These are phyloP conservation scores for Galerina sulciceps DNA, from an alignment of 768 basidiomycete genomes.

Conservation along the genomic window DNA sequence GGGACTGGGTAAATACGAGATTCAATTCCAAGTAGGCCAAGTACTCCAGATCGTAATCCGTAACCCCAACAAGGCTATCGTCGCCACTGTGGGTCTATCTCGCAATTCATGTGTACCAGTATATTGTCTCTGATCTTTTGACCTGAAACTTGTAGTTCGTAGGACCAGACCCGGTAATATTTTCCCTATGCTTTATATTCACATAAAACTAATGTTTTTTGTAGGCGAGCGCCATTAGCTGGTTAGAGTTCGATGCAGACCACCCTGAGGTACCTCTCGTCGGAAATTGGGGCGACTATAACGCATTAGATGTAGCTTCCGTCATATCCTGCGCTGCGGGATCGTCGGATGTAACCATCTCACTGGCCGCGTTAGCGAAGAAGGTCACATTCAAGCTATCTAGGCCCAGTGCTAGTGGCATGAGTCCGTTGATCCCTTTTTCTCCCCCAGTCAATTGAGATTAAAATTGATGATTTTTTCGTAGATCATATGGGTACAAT, in stretches of 20 bases:
- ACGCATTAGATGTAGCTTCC: background rate
- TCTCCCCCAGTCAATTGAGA: background rate
- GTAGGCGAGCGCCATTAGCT: conserved; percentile 4
- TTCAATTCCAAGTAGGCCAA: conserved; percentile 1
- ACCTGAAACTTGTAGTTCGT: background rate
- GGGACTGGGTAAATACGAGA: conserved; percentile 5
- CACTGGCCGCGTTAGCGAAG: background rate
- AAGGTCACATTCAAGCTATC: conserved; percentile 4
- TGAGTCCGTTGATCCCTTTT: background rate
- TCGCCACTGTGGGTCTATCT: background rate
- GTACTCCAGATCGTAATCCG: conserved; percentile 1
- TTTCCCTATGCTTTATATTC: background rate
- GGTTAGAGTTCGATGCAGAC: background rate
- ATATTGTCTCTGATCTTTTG: background rate
- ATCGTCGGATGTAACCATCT: background rate
- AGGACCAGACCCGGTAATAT: conserved; percentile 4
- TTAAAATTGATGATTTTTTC: background rate
- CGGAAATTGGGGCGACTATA: conserved; percentile 1
- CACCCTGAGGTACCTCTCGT: conserved; percentile 6
- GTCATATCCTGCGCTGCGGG: background rate
- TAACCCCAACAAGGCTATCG: background rate
- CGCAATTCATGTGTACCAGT: background rate
- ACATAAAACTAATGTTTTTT: background rate
- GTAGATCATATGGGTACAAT: conserved; percentile 2
- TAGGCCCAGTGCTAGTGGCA: background rate